These are phyloP conservation scores for Boletus rufocinnamomeus DNA, from an alignment of 768 basidiomycete genomes.

Conservation along the genomic window DNA sequence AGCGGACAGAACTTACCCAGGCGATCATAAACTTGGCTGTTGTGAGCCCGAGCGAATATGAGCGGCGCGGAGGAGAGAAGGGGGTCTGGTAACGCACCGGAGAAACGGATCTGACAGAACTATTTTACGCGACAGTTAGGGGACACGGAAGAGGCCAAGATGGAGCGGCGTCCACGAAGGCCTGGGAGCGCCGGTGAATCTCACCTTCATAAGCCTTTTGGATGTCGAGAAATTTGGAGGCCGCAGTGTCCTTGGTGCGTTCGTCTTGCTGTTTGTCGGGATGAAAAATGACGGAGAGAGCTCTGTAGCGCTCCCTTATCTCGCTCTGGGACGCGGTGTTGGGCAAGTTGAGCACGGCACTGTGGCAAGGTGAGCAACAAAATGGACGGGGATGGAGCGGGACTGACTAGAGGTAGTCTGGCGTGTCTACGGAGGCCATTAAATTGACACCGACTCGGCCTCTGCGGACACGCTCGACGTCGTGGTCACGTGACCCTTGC, in stretches of 20 bases:
- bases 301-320: slow-evolving; percentile 71
- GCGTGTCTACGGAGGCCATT: slow-evolving; percentile 9
- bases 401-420: slow-evolving; percentile 35
- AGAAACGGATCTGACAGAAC: slow-evolving; percentile 74
- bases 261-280: slow-evolving; percentile 79
- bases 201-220: slow-evolving; percentile 83
- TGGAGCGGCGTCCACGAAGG: not conserved
- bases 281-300: slow-evolving; percentile 77
- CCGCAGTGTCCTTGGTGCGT: slow-evolving; percentile 56
- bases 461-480: not conserved
- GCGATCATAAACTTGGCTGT: slow-evolving; percentile 72
- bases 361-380: slow-evolving; percentile 3
- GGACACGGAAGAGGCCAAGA: slow-evolving; percentile 1
- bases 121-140: slow-evolving; percentile 30
- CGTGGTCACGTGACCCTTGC: slow-evolving; percentile 24
- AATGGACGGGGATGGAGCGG: not conserved
- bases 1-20: slow-evolving; percentile 48
- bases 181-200: slow-evolving; percentile 9
- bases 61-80: slow-evolving; percentile 4
- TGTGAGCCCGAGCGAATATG: slow-evolving; percentile 11
- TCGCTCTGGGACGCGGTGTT: slow-evolving; percentile 63
- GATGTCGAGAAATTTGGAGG: slow-evolving; percentile 68
- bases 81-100: slow-evolving; percentile 45
- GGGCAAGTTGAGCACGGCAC: slow-evolving; percentile 72
- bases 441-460: no score